These are phyloP conservation scores for Coemansia sp. DNA, from an alignment of 192 early-diverging fungal genomes.

Conservation along the genomic window DNA sequence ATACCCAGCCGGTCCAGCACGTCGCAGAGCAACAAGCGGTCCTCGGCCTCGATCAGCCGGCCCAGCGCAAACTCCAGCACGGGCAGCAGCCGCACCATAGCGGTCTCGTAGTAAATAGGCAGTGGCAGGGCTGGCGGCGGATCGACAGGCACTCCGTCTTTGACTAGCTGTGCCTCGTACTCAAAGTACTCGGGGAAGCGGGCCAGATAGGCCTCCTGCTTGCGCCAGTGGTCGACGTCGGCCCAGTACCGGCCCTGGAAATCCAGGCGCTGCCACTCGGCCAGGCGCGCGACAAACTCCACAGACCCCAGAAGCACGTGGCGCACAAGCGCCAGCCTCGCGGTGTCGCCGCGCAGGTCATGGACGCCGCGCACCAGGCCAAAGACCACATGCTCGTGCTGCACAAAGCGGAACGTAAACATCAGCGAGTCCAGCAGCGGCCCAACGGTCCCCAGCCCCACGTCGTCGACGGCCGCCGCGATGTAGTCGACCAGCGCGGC, in stretches of 20 bases:
- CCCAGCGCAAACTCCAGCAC: conserved; percentile 69
- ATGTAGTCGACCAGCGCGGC: conserved; percentile 70
- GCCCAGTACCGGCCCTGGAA: conserved; percentile 73
- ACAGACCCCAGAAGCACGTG: conserved; percentile 60
- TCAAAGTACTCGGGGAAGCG: conserved; percentile 76
- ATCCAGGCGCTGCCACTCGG: conserved; percentile 65
- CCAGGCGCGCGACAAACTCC: conserved; percentile 58
- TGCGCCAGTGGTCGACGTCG: conserved; percentile 69
- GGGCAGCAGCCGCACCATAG: conserved; percentile 66
- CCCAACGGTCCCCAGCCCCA: neutral
- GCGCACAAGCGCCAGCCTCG: conserved; percentile 57
- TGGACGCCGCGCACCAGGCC: conserved; percentile 67
- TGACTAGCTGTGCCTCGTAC: conserved; percentile 68
- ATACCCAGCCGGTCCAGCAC: conserved; percentile 67
- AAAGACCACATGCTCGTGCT: conserved; percentile 71
- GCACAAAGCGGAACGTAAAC: conserved; percentile 71
- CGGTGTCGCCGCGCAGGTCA: conserved; percentile 55
- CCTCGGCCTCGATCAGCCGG: conserved; percentile 68
- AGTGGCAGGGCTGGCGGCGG: conserved; percentile 63
- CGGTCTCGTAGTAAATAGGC: conserved; percentile 73
- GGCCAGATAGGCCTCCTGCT: conserved; percentile 63
- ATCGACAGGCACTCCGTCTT: conserved; percentile 48
- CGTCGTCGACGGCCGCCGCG: conserved; percentile 24
- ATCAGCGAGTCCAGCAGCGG: conserved; percentile 67
- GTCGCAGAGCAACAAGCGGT: conserved; percentile 60